A percentile compares a stretch with the other conserved stretches of the same genome.
Conservation (phyloP, 768 basidiomycete species). For the Terana coerulea region DNA sequence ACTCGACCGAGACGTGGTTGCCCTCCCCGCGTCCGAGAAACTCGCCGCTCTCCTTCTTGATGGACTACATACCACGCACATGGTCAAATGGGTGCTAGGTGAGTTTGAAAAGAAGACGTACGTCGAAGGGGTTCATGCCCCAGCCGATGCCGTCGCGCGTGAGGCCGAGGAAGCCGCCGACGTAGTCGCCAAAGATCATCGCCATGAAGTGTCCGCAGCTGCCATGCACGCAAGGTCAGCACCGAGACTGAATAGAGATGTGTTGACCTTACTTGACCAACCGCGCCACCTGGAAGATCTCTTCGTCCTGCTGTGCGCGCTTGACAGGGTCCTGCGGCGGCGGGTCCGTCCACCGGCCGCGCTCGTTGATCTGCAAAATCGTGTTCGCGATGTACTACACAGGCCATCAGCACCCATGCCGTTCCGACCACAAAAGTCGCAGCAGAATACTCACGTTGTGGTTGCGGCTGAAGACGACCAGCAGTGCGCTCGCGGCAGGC, state of each 20-base stretch:
- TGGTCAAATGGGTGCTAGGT: not conserved
- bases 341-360: constrained; percentile 41
- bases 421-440: not conserved
- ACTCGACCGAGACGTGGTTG: constrained; percentile 74
- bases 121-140: constrained; percentile 49
- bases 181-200: constrained; percentile 55
- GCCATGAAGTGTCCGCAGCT: constrained; percentile 52
- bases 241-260: not conserved
- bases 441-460: constrained; percentile 44
- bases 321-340: constrained; percentile 21
- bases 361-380: constrained; percentile 54
- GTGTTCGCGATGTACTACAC: constrained; percentile 49
- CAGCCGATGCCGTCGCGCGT: constrained; percentile 47
- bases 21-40: constrained; percentile 51
- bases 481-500: constrained; percentile 48
- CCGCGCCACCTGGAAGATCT: constrained; percentile 54
- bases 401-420: not conserved
- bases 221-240: not conserved
- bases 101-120: constrained; percentile 18
- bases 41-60: constrained; percentile 16
- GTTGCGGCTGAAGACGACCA: constrained; percentile 55
- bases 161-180: constrained; percentile 52
- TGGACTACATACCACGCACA: constrained; percentile 13
- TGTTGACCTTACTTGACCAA: constrained; percentile 45
- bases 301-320: constrained; percentile 41